Evolutionary conservation across 306 rosid species (phyloP).

Genomic region (Begonia fuchsioides): DNA sequence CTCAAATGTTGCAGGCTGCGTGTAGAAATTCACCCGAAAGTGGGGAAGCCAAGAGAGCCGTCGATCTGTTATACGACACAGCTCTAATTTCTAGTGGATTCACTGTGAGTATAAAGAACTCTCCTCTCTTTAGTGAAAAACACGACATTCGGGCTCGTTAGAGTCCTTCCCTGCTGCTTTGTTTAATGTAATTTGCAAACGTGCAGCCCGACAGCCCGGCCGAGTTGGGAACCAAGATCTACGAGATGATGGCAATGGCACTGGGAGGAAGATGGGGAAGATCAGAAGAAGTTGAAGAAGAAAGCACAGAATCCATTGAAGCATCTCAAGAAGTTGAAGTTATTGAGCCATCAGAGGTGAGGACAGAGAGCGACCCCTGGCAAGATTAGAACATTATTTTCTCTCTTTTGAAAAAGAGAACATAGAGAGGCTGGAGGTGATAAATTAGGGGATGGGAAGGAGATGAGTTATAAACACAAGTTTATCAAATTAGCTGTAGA

Average conservation of each 20-base stretch:
- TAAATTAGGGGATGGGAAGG: no score
- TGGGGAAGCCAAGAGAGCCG: slow-evolving; percentile 72
- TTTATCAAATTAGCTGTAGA: no score
- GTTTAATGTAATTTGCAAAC: background rate
- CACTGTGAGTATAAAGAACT: slow-evolving; percentile 29
- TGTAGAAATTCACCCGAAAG: slow-evolving; percentile 86
- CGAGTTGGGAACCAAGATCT: slow-evolving; percentile 79
- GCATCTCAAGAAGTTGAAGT: slow-evolving; percentile 50
- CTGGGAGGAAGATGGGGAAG: slow-evolving; percentile 98
- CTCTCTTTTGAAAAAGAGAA: no score
- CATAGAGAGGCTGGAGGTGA: no score
- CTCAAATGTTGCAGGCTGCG: slow-evolving; percentile 46
- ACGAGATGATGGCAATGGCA: slow-evolving; percentile 95
- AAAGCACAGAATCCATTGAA: slow-evolving; percentile 15
- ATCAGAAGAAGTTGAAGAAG: slow-evolving; percentile 32
- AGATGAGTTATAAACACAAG: no score
- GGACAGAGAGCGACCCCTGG: slow-evolving; percentile 83
- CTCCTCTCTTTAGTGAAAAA: background rate
- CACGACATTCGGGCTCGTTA: no score
- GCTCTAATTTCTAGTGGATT: slow-evolving; percentile 97
- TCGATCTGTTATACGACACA: slow-evolving; percentile 77
- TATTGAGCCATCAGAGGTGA: slow-evolving; percentile 80
- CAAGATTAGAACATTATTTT: slow-evolving; percentile 24
- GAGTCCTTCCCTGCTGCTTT: no score
- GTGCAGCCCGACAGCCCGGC: slow-evolving; percentile 98